These are phyloP conservation scores for Sporothrix inflata DNA, from an alignment of 2,329 filamentous ascomycete genomes.

Conservation along the genomic window DNA sequence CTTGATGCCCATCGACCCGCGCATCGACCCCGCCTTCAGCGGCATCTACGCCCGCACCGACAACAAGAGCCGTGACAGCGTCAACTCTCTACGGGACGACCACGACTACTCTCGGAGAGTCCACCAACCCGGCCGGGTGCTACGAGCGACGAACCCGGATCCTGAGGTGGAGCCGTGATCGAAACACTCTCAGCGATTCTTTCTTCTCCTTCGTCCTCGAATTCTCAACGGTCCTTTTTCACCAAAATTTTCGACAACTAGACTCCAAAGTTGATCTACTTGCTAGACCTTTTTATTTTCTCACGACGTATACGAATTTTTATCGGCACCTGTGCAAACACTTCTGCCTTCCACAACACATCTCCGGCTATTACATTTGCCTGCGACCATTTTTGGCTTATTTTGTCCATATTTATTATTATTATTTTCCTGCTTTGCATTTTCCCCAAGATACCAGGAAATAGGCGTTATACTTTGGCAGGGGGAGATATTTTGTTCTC, in stretches of 20 bases:
- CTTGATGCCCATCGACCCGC: constrained; percentile 63
- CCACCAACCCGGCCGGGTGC: constrained; percentile 54
- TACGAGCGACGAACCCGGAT: constrained; percentile 67
- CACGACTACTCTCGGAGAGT: constrained; percentile 67
- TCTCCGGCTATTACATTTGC: constrained; percentile 25
- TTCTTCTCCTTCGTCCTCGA: constrained; percentile 6
- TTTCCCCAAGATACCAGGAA: constrained; percentile 48
- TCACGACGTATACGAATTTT: constrained; percentile 43
- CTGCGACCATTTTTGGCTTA: constrained; percentile 30
- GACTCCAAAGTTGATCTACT: not conserved
- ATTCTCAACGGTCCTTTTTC: constrained; percentile 8
- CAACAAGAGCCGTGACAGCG: constrained; percentile 64
- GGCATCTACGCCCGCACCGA: constrained; percentile 58
- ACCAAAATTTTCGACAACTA: not conserved
- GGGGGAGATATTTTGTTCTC: not conserved
- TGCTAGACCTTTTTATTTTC: constrained; percentile 29
- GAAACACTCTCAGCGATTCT: not conserved
- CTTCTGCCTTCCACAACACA: constrained; percentile 25
- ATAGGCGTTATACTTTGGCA: constrained; percentile 44
- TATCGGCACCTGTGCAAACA: not conserved
- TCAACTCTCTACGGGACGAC: constrained; percentile 66
- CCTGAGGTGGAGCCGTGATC: constrained; percentile 41
- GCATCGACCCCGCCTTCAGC: constrained; percentile 63
- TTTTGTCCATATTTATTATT: constrained; percentile 33
- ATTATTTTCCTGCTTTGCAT: constrained; percentile 41